Evolutionary conservation across 1,139 yeast genomes (phyloP).

Genomic region (Taphrina pruni): DNA sequence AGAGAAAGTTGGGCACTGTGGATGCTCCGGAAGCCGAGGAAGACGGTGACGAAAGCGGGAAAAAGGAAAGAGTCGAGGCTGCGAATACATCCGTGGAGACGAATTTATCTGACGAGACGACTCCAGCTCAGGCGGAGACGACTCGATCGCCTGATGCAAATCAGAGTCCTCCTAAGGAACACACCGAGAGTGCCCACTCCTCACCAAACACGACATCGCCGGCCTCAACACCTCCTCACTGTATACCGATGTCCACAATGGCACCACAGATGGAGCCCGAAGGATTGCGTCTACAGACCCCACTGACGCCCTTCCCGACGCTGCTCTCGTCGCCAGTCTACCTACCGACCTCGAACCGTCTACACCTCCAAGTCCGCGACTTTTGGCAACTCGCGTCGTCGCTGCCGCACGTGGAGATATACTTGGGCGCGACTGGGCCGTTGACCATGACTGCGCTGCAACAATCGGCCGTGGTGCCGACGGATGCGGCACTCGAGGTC

Average conservation of each 20-base stretch:
- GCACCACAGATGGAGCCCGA: neutral
- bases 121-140: neutral
- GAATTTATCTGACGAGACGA: neutral
- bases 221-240: neutral
- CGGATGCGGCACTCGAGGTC: constrained; percentile 28
- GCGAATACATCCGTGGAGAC: neutral
- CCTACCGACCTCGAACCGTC: constrained; percentile 20
- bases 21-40: neutral
- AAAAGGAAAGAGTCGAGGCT: neutral
- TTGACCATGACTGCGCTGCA: constrained; percentile 25
- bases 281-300: constrained; percentile 7
- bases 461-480: constrained; percentile 15
- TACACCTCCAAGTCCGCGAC: constrained; percentile 29
- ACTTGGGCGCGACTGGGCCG: constrained; percentile 39
- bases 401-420: constrained; percentile 20
- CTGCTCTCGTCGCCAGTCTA: constrained; percentile 31
- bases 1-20: neutral
- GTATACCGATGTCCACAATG: too few relatives aligned
- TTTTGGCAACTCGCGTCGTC: constrained; percentile 20
- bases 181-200: neutral
- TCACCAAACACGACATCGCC: neutral
- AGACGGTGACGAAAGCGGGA: neutral
- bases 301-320: constrained; percentile 35
- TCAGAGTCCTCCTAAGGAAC: neutral
- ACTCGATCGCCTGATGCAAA: neutral